These are phyloP conservation scores for Nowakowskiella sp. DNA, from an alignment of 192 early-diverging fungal genomes.

Conservation along the genomic window DNA sequence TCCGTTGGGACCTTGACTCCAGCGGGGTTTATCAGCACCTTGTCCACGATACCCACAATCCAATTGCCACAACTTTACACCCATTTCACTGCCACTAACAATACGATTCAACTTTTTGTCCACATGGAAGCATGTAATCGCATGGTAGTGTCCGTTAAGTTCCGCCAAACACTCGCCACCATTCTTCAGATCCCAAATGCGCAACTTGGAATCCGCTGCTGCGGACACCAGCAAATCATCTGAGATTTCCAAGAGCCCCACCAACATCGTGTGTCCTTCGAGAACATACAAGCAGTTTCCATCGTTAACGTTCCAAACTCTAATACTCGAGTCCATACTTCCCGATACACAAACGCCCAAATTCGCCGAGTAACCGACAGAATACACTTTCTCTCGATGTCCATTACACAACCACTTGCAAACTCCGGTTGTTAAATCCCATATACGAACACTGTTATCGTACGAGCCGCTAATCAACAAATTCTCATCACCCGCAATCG, in stretches of 20 bases:
- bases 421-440: slow-evolving; percentile 73
- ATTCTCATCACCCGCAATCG: slow-evolving; percentile 82
- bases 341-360: slow-evolving; percentile 81
- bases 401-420: slow-evolving; percentile 65
- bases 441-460: slow-evolving; percentile 83
- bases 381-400: slow-evolving; percentile 93
- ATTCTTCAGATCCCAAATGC: slow-evolving; percentile 80
- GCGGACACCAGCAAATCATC: slow-evolving; percentile 85
- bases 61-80: slow-evolving; percentile 96
- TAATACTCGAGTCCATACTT: slow-evolving; percentile 87
- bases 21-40: slow-evolving; percentile 20
- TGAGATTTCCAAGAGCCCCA: slow-evolving; percentile 83
- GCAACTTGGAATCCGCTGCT: slow-evolving; percentile 86
- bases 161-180: slow-evolving; percentile 54
- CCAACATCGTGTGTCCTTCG: slow-evolving; percentile 90
- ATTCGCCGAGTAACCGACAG: slow-evolving; percentile 80
- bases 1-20: slow-evolving; percentile 33
- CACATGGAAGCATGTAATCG: slow-evolving; percentile 98
- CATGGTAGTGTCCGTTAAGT: slow-evolving; percentile 69
- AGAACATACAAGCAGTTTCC: too few relatives aligned
- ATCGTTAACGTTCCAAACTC: too few relatives aligned
- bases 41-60: too few relatives aligned
- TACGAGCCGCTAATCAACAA: slow-evolving; percentile 86
- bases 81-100: slow-evolving; percentile 88
- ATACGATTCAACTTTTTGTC: slow-evolving; percentile 77